These are phyloP conservation scores for Colletotrichum sp. DNA, from an alignment of 2,329 filamentous ascomycete species.

Conservation along the genomic window DNA sequence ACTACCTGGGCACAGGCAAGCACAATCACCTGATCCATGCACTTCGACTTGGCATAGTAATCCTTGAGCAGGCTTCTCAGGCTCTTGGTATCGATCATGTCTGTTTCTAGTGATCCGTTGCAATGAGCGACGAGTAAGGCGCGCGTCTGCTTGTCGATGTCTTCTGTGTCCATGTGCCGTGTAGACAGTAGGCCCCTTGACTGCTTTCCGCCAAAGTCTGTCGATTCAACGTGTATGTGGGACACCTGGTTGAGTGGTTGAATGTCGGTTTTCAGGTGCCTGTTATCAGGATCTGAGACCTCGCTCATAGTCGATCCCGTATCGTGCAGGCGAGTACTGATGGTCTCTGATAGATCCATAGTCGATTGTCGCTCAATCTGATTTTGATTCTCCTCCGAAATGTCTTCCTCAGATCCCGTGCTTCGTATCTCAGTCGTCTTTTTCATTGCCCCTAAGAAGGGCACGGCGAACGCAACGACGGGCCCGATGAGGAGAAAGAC, in stretches of 20 bases:
- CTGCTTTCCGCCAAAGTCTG: not conserved
- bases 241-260: not conserved
- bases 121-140: not conserved
- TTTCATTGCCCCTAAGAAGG: not conserved
- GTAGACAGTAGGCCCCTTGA: rapidly evolving
- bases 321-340: not conserved
- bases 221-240: not conserved
- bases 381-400: not conserved
- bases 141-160: not conserved
- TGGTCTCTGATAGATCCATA: not conserved
- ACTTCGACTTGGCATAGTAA: not conserved
- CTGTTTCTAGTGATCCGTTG: not conserved
- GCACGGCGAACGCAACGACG: not conserved
- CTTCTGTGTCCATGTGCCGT: not conserved
- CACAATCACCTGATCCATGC: not conserved
- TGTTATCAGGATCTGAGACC: not conserved
- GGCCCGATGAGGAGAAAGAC: not conserved
- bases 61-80: not conserved
- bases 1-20: not conserved
- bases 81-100: not conserved
- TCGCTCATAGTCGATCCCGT: not conserved
- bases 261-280: not conserved
- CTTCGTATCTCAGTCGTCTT: rapidly evolving
- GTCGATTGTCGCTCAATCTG: not conserved
- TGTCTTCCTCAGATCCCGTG: rapidly evolving